These are phyloP conservation scores for Euphorbia pulcherrima DNA, from an alignment of 345 rosid species.

Conservation along the genomic window DNA sequence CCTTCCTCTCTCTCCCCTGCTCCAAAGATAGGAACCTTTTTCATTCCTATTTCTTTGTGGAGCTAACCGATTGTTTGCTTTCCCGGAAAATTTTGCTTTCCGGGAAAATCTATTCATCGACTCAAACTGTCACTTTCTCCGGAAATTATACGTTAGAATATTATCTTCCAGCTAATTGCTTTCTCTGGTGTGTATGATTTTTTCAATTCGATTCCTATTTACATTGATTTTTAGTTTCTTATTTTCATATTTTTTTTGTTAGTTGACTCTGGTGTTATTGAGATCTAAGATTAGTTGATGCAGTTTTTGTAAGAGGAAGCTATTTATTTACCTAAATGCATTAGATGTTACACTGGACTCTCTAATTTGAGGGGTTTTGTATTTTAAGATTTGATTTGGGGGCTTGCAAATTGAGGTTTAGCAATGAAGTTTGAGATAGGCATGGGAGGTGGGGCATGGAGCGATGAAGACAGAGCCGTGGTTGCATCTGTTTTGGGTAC, in stretches of 20 bases:
- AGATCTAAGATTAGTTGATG: slow-evolving; percentile 39
- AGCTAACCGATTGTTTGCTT: slow-evolving; percentile 22
- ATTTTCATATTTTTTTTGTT: slow-evolving; percentile 29
- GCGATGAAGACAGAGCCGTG: slow-evolving; percentile 68
- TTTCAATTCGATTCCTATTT: slow-evolving; percentile 13
- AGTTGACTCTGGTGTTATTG: slow-evolving; percentile 20
- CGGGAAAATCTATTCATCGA: too few relatives aligned
- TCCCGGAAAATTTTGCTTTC: slow-evolving; percentile 6
- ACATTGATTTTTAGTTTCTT: slow-evolving; percentile 5
- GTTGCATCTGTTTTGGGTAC: slow-evolving; percentile 71
- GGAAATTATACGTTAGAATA: slow-evolving; percentile 15
- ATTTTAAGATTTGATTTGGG: slow-evolving; percentile 26
- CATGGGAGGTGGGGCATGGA: slow-evolving; percentile 59
- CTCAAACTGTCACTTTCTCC: slow-evolving; percentile 16
- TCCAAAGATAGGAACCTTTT: too few relatives aligned
- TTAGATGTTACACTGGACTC: slow-evolving; percentile 12
- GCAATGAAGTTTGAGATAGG: slow-evolving; percentile 53
- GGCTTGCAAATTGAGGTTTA: slow-evolving; percentile 6
- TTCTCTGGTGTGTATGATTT: slow-evolving; percentile 35
- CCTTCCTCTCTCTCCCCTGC: neutral
- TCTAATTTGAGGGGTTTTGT: slow-evolving; percentile 4
- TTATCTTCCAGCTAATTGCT: slow-evolving; percentile 7
- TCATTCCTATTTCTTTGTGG: slow-evolving; percentile 14
- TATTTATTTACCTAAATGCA: slow-evolving; percentile 16
- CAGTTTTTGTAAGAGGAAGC: slow-evolving; percentile 13